phyloP scores from a whole-genome alignment of 768 basidiomycete genomes.

The Myochromella boudieri region DNA sequence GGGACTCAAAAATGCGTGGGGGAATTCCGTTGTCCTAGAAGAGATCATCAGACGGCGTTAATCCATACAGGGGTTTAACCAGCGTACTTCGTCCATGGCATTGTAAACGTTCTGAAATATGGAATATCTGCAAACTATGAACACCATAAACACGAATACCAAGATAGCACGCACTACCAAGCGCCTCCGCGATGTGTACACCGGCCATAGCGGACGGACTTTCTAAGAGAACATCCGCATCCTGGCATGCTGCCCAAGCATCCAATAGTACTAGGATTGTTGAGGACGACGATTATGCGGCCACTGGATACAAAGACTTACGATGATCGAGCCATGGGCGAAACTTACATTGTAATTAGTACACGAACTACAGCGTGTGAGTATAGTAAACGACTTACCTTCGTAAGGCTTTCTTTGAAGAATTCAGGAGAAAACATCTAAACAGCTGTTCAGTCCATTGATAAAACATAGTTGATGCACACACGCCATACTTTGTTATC shows the following conservation, averaged over 20 bases:
- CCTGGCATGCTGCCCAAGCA: slow-evolving; percentile 61
- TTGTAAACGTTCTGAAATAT: slow-evolving; percentile 64
- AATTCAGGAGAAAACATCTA: slow-evolving; percentile 75
- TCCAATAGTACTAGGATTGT: slow-evolving; percentile 50
- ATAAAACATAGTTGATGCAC: not conserved
- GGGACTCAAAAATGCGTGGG: slow-evolving; percentile 63
- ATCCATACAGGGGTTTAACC: not conserved
- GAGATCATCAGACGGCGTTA: not conserved
- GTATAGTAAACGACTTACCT: slow-evolving; percentile 33
- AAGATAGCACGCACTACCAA: slow-evolving; percentile 36
- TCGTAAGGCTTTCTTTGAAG: slow-evolving; percentile 59
- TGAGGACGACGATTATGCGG: not conserved
- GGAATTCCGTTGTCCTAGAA: slow-evolving; percentile 54
- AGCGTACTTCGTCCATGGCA: slow-evolving; percentile 58
- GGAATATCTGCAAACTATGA: slow-evolving; percentile 45
- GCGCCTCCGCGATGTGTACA: slow-evolving; percentile 69
- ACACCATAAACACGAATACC: slow-evolving; percentile 1
- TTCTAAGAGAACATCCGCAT: slow-evolving; percentile 66
- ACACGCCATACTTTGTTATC: slow-evolving; percentile 32
- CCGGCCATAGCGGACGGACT: slow-evolving; percentile 71
- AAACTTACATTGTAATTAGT: slow-evolving; percentile 36
- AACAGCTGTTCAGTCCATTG: not conserved
- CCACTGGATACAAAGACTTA: slow-evolving; percentile 32
- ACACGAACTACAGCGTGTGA: not conserved
- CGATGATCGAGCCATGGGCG: slow-evolving; percentile 65